Evolutionary conservation across 306 rosid species (phyloP), one percentile per base, ranked within the genome.

Genomic region (Prosopis cineraria): DNA sequence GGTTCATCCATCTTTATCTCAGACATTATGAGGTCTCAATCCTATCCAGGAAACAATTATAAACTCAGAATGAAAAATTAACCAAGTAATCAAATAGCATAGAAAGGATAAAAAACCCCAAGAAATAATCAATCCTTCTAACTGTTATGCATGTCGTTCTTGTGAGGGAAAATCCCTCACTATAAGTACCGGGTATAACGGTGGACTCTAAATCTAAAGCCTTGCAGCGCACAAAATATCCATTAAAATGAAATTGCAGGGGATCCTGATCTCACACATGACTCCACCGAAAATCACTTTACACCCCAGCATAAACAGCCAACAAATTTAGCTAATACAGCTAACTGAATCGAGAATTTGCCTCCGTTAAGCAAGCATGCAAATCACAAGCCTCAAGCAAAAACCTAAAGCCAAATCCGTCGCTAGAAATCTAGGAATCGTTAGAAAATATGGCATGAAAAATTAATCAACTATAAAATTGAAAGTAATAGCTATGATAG

Each of bases 1-100:
- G 74, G 13, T 82, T 74, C 89, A 0, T 60, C 90, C 89, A 87
- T 88, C 45, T 70, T 34, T n/a, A 50, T 34, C 33, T 36, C 59
- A 25, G 33, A 1, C 43, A 39, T 39, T 22, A 19, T 10, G 37
- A 68, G 30, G 12, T 30, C 55, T 31, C 34, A 25, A 67, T 7
- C 53, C 71, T 37, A 36, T 14, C 71, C 20, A 37, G 41, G 7
- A 34, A 63, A 33, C 17, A 17, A 33, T 6, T 0, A 34, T 1
- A 44, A n/a, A 7, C 40, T 4, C 6, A 63, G 25, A 2, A 19
- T 19, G 6, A 33, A 19, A 34, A 17, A 31, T 14, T 17, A 45
- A 6, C 53, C 53, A 16, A 16, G 20, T 14, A 45, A 4, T 16
- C 53, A 45, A 45, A 39, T 7, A 14, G 4, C 11, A 40, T 3